These are phyloP conservation scores for Penicillium sp. DNA, from an alignment of 2,329 filamentous ascomycete species.

Conservation along the genomic window DNA sequence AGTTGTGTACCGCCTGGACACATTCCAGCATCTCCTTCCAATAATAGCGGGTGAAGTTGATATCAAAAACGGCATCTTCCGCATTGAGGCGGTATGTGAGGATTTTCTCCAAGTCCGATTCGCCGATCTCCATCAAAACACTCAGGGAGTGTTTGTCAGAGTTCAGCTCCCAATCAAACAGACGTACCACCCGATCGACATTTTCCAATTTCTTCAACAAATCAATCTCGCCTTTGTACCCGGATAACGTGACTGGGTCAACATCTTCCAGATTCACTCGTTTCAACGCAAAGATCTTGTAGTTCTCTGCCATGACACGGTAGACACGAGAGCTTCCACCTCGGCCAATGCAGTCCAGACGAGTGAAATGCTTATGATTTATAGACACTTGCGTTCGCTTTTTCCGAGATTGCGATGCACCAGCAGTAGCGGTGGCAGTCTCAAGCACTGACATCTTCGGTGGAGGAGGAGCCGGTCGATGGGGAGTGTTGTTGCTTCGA, in stretches of 20 bases:
- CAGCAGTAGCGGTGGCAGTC: constrained; percentile 75
- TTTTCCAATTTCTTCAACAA: constrained; percentile 73
- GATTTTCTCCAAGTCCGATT: constrained; percentile 84
- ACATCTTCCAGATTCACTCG: constrained; percentile 84
- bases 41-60: constrained; percentile 90
- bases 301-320: constrained; percentile 93
- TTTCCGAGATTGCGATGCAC: constrained; percentile 66
- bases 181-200: constrained; percentile 81
- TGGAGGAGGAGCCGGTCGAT: constrained; percentile 70
- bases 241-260: constrained; percentile 73
- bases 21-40: constrained; percentile 99
- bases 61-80: constrained; percentile 71
- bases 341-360: constrained; percentile 82
- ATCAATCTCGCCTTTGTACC: constrained; percentile 94
- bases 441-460: constrained; percentile 98
- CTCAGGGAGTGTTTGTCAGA: constrained; percentile 82
- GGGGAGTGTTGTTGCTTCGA: constrained; percentile 65
- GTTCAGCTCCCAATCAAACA: constrained; percentile 92
- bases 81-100: constrained; percentile 66
- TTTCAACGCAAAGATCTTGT: constrained; percentile 90
- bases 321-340: constrained; percentile 94
- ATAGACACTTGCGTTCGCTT: constrained; percentile 78
- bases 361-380: constrained; percentile 85
- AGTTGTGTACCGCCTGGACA: constrained; percentile 77
- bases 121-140: constrained; percentile 94